phyloP scores from a whole-genome alignment of 306 rosid species.

The Vigna mungo region DNA sequence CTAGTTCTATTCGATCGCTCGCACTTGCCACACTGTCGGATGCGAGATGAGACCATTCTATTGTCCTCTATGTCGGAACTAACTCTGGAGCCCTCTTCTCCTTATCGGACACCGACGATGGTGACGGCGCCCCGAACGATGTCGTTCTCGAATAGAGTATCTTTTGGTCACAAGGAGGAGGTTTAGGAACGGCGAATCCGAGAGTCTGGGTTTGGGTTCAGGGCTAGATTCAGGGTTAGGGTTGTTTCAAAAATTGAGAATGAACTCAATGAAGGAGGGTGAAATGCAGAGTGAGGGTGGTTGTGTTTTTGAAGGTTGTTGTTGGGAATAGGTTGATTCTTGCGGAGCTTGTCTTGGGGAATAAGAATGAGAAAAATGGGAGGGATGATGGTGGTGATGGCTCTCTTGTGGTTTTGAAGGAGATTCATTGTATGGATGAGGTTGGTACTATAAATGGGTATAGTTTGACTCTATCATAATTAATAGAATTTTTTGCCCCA shows the following conservation, averaged over 20 bases:
- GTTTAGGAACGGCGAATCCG: conserved; percentile 60
- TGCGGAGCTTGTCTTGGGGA: conserved; percentile 68
- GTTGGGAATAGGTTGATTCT: conserved; percentile 73
- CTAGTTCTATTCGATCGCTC: conserved; percentile 67
- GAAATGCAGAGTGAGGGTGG: conserved; percentile 51
- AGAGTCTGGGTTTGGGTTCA: conserved; percentile 48
- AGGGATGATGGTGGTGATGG: conserved; percentile 57
- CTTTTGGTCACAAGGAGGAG: conserved; percentile 64
- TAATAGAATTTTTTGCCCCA: conserved; percentile 16
- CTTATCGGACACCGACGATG: conserved; percentile 53
- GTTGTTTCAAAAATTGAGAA: conserved; percentile 63
- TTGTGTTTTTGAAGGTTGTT: conserved; percentile 67
- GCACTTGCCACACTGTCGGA: conserved; percentile 50
- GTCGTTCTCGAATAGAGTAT: conserved; percentile 60
- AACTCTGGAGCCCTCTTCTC: conserved; percentile 69
- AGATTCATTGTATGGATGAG: conserved; percentile 84
- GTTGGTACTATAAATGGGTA: conserved; percentile 12
- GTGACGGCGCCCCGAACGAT: not conserved
- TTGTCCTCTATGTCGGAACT: conserved; percentile 71
- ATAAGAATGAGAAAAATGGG: conserved; percentile 59
- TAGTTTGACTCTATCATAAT: too few relatives aligned
- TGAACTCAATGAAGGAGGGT: conserved; percentile 51
- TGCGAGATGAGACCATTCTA: conserved; percentile 29
- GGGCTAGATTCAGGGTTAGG: conserved; percentile 45
- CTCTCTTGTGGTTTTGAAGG: conserved; percentile 70